Percentiles rank a stretch among this genome's conserved stretches.
Conservation (phyloP, 129 eudicot species). For the Erigeron canadensis region DNA sequence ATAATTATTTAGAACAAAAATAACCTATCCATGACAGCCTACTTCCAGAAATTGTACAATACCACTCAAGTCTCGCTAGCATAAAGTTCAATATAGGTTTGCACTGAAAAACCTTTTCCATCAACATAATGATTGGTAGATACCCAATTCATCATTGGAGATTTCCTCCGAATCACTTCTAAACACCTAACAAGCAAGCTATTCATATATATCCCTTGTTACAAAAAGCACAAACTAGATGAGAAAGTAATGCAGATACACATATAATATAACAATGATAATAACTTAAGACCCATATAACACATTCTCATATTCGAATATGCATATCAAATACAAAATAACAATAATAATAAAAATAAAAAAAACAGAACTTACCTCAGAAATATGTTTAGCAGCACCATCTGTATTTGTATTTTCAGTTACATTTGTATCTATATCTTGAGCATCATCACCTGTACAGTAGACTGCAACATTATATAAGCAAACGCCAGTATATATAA, state of each 20-base stretch:
- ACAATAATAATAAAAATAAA: too few relatives aligned
- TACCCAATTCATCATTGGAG: neutral
- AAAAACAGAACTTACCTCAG: slow-evolving; percentile 40
- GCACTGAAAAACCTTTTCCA: slow-evolving; percentile 5
- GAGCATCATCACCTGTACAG: slow-evolving; percentile 30
- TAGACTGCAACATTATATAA: neutral
- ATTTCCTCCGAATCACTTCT: neutral
- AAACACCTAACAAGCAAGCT: neutral
- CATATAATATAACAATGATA: neutral
- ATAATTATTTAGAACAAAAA: neutral
- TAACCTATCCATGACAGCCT: neutral
- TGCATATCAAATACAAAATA: neutral
- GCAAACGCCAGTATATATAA: neutral
- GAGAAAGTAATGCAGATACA: neutral
- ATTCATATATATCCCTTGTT: neutral
- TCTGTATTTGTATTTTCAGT: slow-evolving; percentile 29
- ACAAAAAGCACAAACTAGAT: neutral
- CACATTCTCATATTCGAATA: neutral
- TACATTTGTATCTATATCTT: slow-evolving; percentile 31
- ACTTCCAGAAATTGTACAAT: neutral
- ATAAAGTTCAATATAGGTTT: neutral
- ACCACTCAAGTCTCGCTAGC: neutral
- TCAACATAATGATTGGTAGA: slow-evolving; percentile 3
- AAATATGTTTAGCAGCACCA: slow-evolving; percentile 29
- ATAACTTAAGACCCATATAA: slow-evolving; percentile 11